Evolutionary conservation across 495 filamentous ascomycete species (phyloP), one percentile per base, ranked within the genome.

Genomic region (Penicillium canariense): DNA sequence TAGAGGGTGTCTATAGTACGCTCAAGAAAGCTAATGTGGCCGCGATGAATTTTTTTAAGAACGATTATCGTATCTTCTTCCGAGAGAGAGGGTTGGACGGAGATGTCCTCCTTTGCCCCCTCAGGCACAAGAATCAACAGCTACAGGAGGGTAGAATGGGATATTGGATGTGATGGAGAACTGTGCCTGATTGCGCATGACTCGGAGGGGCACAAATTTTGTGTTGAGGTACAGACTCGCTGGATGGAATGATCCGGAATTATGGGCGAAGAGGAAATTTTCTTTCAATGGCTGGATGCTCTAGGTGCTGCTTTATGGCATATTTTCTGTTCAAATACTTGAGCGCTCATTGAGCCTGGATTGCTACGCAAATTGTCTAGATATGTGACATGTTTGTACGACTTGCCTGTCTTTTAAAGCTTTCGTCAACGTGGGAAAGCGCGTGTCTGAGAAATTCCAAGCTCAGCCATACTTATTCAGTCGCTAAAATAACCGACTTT

Each of bases 21-120:
- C 20, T 57, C 12, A 18, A 32, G 12, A 27, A 48, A 31, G 54
- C 54, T 15, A 58, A 52, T 32, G 6, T 3, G 4, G 32, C 50
- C 11, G 35, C 50, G 8, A 17, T 58, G 28, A 28, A 17, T n/a
- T 10, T 35, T 6, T 58, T 53, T 18, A 14, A 3, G 12, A 12
- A 31, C 7, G 0, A 42, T 10, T 43, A 53, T 23, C 10, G 5
- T 9, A 17, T 30, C 2, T 58, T 36, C 6, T 27, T 43, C 10
- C 22, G 4, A 6, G 43, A 49, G 17, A 2, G 42, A 14, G 18
- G 31, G 8, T 12, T 14, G 10, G 28, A 58, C 9, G 42, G 34
- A 36, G 48, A 27, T 2, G 48, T 38, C 8, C 48, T 40, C 18
- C 53, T 34, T 23, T 36, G 52, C 42, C 10, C n/a, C n/a, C n/a